A percentile compares a stretch with the other conserved stretches of the same genome.
Evolutionary conservation across 192 early-diverging fungal species (phyloP).

Genomic region (Dispira simplex): DNA sequence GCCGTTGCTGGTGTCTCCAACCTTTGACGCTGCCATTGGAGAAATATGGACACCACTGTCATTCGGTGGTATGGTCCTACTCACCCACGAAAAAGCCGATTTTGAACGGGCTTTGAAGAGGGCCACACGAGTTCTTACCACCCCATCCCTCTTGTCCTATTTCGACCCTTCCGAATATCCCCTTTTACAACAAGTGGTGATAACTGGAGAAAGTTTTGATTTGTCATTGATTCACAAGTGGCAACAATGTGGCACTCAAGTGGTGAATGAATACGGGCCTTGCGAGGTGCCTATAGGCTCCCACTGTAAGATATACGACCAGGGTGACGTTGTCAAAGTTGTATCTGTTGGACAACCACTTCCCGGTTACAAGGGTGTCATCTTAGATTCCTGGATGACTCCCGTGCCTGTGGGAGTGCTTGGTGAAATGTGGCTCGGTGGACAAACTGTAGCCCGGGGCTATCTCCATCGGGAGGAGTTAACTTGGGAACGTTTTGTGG

Average conservation of each 20-base stretch:
- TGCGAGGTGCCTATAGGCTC: background rate
- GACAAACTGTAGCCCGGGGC: background rate
- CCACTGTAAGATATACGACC: background rate
- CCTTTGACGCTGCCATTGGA: too few relatives aligned
- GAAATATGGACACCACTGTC: too few relatives aligned
- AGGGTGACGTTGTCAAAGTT: background rate
- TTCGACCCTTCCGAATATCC: background rate
- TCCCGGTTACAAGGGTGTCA: background rate
- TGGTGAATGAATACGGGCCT: background rate
- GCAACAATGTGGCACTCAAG: background rate
- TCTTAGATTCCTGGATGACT: background rate
- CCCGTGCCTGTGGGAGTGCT: background rate
- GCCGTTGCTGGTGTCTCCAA: too few relatives aligned
- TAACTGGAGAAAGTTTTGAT: background rate
- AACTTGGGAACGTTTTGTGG: background rate
- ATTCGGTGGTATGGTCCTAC: too few relatives aligned
- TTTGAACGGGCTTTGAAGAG: background rate
- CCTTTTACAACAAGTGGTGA: background rate
- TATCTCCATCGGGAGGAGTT: background rate
- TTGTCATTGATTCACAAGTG: background rate
- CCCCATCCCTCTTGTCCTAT: background rate
- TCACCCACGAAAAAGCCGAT: background rate
- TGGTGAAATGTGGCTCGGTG: background rate
- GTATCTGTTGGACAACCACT: background rate
- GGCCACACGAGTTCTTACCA: background rate